Evolutionary conservation across 163 green algal species (phyloP).

Genomic region (Chlorella variabilis): DNA sequence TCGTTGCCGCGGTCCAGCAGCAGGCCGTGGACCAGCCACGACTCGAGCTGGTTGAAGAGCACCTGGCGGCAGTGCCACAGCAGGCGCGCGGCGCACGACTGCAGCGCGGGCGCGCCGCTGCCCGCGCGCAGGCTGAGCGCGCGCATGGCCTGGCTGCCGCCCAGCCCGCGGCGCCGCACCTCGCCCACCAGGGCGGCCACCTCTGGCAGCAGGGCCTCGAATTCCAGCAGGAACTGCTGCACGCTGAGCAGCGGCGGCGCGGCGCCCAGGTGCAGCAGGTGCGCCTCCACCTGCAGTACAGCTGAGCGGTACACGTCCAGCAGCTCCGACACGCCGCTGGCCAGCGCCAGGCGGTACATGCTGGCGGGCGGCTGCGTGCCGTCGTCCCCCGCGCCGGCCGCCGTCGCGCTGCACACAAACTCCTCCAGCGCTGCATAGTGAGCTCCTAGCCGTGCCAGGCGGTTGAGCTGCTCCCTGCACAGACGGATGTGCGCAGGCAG

Average conservation of each 20-base stretch:
- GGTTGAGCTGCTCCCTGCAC: slow-evolving; percentile 70
- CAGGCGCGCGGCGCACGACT: slow-evolving; percentile 71
- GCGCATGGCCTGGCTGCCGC: slow-evolving; percentile 61
- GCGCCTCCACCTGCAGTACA: slow-evolving; percentile 72
- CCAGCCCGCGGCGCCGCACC: slow-evolving; percentile 44
- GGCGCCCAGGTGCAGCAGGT: slow-evolving; percentile 45
- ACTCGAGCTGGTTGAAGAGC: slow-evolving; percentile 82
- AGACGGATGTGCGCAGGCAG: background rate
- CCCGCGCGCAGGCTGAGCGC: slow-evolving; percentile 54
- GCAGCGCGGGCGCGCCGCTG: slow-evolving; percentile 71
- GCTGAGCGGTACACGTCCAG: slow-evolving; percentile 78
- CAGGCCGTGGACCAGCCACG: slow-evolving; percentile 86
- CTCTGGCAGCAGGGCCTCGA: slow-evolving; percentile 72
- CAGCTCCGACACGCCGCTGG: slow-evolving; percentile 78
- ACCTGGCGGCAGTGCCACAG: slow-evolving; percentile 87
- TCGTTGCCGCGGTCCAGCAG: slow-evolving; percentile 73
- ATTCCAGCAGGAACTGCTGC: slow-evolving; percentile 66
- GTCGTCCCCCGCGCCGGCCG: background rate
- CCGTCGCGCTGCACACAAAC: too few species aligned
- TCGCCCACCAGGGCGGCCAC: slow-evolving; percentile 68
- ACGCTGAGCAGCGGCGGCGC: slow-evolving; percentile 63
- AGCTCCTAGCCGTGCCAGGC: slow-evolving; percentile 71
- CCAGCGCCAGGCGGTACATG: slow-evolving; percentile 65
- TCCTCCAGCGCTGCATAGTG: slow-evolving; percentile 61
- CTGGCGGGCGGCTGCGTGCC: slow-evolving; percentile 30